A percentile compares a stretch with the other conserved stretches of the same genome.
These are phyloP conservation scores for Helotiales sp. DNA, from an alignment of 2,329 filamentous ascomycete genomes.

Conservation along the genomic window DNA sequence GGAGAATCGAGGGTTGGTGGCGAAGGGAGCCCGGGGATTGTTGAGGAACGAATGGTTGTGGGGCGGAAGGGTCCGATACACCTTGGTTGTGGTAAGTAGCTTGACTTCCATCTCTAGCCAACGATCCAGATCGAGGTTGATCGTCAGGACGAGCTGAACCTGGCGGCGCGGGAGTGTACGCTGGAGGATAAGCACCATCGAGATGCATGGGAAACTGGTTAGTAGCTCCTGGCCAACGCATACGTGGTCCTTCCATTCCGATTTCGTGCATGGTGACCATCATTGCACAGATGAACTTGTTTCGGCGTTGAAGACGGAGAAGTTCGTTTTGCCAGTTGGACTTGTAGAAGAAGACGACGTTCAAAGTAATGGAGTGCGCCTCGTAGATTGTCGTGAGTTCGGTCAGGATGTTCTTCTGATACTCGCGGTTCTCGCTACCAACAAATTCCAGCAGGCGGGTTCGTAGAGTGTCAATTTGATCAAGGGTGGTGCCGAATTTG, in stretches of 20 bases:
- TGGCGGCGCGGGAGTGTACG: constrained; percentile 5
- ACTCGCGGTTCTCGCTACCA: constrained; percentile 82
- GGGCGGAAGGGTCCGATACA: constrained; percentile 24
- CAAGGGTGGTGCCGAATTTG: constrained; percentile 82
- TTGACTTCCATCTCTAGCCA: constrained; percentile 38
- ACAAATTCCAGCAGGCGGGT: constrained; percentile 82
- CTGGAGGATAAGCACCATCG: constrained; percentile 29
- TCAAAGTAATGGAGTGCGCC: constrained; percentile 82
- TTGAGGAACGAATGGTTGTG: constrained; percentile 20
- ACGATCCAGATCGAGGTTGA: constrained; percentile 32
- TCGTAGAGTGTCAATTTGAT: constrained; percentile 82
- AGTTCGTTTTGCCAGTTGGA: constrained; percentile 95
- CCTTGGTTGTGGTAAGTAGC: no score
- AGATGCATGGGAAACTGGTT: constrained; percentile 32
- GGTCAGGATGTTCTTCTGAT: constrained; percentile 81
- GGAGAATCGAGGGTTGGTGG: constrained; percentile 53
- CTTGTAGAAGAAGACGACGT: constrained; percentile 97
- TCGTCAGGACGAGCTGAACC: background rate
- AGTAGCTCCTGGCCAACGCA: constrained; percentile 33
- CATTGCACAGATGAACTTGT: constrained; percentile 90
- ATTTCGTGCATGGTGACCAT: constrained; percentile 70
- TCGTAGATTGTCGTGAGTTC: constrained; percentile 79
- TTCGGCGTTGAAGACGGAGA: constrained; percentile 83
- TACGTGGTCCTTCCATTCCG: constrained; percentile 37
- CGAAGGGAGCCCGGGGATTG: background rate